phyloP scores from a whole-genome alignment of 495 filamentous ascomycete genomes.

The Pyrenula aspistea region DNA sequence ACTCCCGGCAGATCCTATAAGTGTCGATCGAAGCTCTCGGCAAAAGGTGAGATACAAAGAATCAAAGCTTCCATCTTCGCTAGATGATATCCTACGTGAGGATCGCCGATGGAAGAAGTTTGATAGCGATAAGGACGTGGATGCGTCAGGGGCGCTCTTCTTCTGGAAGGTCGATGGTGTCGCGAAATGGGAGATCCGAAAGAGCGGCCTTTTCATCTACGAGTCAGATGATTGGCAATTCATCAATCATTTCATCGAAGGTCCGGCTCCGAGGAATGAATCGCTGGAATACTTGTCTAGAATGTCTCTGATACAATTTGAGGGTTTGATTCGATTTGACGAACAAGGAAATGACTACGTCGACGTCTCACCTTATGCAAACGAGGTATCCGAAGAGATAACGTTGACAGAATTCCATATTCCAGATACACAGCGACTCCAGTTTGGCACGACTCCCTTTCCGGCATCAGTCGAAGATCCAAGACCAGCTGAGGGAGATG shows the following conservation, averaged over 20 bases:
- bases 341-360: background rate
- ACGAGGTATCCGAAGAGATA: background rate
- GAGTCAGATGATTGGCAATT: background rate
- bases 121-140: background rate
- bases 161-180: background rate
- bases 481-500: too few species aligned
- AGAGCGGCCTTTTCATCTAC: background rate
- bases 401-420: background rate
- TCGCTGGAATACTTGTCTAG: background rate
- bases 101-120: background rate
- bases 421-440: background rate
- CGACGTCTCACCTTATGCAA: background rate
- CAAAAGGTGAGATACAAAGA: background rate
- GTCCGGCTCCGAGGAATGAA: background rate
- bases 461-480: background rate
- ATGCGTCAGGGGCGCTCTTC: background rate
- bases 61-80: background rate
- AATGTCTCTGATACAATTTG: background rate
- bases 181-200: background rate
- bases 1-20: background rate
- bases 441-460: background rate
- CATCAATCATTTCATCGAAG: background rate
- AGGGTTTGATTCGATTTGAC: background rate
- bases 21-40: background rate
- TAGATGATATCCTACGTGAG: background rate